Conservation (phyloP, 2,329 filamentous ascomycete genomes). For the Colletotrichum caudatum region DNA sequence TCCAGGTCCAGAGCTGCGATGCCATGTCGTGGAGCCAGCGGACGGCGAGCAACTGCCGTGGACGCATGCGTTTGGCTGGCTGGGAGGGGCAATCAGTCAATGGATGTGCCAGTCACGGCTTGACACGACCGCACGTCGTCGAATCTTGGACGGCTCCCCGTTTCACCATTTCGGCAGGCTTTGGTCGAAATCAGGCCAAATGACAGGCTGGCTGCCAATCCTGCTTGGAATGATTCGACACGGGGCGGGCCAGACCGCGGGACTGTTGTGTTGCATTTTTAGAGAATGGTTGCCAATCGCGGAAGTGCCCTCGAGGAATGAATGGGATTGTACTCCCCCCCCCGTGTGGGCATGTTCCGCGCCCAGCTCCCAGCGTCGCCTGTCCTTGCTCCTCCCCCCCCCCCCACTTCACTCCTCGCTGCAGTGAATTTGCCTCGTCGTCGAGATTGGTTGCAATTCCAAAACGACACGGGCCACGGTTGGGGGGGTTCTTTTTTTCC, state of each 20-base stretch:
- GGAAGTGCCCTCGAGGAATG: constrained; percentile 5
- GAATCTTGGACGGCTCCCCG: constrained; percentile 30
- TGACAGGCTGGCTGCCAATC: constrained; percentile 1
- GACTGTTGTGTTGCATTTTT: background rate
- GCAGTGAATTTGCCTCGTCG: background rate
- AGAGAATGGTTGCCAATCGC: constrained; percentile 7
- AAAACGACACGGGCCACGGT: constrained; percentile 10
- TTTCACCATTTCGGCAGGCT: constrained; percentile 27
- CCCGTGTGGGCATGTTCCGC: no score
- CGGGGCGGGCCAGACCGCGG: constrained; percentile 9
- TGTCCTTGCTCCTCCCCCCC: no score
- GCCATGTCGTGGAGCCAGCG: background rate
- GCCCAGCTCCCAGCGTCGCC: no score
- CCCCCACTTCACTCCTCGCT: background rate
- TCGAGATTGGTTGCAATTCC: constrained; percentile 5
- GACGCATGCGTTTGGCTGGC: background rate
- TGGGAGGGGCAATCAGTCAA: no score
- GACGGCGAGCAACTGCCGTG: constrained; percentile 16
- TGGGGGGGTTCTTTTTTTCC: no score
- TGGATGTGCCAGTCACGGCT: constrained; percentile 27
- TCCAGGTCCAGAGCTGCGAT: background rate
- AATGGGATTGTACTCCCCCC: background rate
- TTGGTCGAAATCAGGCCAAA: constrained; percentile 30
- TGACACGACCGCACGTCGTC: constrained; percentile 33
- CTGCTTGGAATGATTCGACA: background rate